A percentile compares a stretch with the other conserved stretches of the same genome.
Evolutionary conservation across 2,329 filamentous ascomycete species (phyloP).

Genomic region (Fusarium succisae): DNA sequence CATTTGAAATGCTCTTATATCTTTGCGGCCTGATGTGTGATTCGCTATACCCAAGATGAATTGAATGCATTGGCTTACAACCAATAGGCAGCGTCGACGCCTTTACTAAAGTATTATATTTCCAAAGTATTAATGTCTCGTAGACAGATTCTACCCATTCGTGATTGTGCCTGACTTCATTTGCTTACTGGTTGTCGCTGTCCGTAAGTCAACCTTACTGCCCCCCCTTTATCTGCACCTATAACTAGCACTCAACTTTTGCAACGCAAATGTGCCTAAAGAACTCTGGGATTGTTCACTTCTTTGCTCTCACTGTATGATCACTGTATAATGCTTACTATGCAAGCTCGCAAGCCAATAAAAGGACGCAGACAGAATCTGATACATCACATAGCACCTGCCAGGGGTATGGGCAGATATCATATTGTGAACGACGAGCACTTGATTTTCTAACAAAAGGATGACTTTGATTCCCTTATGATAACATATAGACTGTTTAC

Average conservation of each 20-base stretch:
- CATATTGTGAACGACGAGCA: background rate
- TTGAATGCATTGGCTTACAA: background rate
- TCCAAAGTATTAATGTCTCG: too few species aligned
- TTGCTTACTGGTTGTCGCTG: background rate
- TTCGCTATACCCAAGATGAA: background rate
- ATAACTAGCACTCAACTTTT: background rate
- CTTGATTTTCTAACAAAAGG: background rate
- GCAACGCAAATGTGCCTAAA: too few species aligned
- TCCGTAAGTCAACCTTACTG: background rate
- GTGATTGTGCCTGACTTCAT: background rate
- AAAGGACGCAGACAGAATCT: background rate
- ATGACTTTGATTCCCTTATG: background rate
- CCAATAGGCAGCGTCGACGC: background rate
- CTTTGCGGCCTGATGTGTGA: background rate
- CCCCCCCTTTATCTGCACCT: background rate
- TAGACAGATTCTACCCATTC: background rate
- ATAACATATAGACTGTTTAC: background rate
- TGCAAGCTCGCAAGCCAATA: background rate
- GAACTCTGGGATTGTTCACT: rapidly evolving
- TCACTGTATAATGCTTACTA: too few species aligned
- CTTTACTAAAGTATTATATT: background rate
- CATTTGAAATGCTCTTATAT: conserved; percentile 41
- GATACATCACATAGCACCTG: background rate
- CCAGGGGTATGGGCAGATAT: background rate
- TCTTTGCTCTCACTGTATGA: background rate